Percentiles rank a stretch among this genome's conserved stretches.
Conservation (phyloP, 345 rosid genomes). For the Sisymbrium altissimum region DNA sequence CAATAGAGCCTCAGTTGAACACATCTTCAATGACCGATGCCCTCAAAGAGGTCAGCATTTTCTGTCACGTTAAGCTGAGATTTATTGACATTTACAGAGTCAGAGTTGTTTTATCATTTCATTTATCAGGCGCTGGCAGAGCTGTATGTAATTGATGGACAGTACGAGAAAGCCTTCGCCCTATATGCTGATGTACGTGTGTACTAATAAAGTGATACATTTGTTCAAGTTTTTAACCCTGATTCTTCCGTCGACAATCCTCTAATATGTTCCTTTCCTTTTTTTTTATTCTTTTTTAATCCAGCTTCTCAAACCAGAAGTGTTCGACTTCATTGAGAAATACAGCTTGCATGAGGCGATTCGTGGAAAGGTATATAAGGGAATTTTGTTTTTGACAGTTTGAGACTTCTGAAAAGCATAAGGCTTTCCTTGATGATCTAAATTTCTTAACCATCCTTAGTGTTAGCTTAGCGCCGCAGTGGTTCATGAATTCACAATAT, state of each 20-base stretch:
- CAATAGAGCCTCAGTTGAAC: slow-evolving; percentile 95
- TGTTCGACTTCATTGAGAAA: slow-evolving; percentile 83
- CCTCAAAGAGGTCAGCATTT: slow-evolving; percentile 74
- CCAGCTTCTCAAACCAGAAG: slow-evolving; percentile 94
- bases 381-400: background rate
- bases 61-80: slow-evolving; percentile 19
- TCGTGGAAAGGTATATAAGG: slow-evolving; percentile 78
- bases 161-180: slow-evolving; percentile 81
- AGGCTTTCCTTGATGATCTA: slow-evolving; percentile 1
- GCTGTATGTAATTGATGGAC: slow-evolving; percentile 83
- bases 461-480: background rate
- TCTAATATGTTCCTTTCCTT: slow-evolving; percentile 12
- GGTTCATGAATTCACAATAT: background rate
- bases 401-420: slow-evolving; percentile 10
- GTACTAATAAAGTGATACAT: slow-evolving; percentile 1
- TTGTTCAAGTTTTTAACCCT: background rate
- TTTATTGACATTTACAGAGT: slow-evolving; percentile 14
- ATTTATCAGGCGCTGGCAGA: slow-evolving; percentile 77
- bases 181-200: slow-evolving; percentile 95
- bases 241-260: background rate
- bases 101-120: slow-evolving; percentile 24
- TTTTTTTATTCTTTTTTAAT: slow-evolving; percentile 38
- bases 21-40: slow-evolving; percentile 93
- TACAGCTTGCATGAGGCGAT: slow-evolving; percentile 77
- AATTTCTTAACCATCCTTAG: background rate